Evolutionary conservation across 192 early-diverging fungal species (phyloP).

Genomic region (Podila epigama): DNA sequence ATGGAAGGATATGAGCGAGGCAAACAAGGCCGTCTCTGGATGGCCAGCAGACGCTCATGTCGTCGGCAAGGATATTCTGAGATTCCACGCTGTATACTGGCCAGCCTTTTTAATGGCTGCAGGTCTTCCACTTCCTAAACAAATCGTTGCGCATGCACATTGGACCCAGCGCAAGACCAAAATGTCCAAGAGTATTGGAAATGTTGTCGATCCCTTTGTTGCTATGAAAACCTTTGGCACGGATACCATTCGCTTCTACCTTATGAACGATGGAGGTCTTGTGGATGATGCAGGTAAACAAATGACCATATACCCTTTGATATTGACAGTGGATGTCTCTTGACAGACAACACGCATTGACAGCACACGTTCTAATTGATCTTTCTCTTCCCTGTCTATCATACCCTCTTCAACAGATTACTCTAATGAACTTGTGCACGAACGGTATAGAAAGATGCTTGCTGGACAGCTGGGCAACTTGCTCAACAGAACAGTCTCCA

Average conservation of each 20-base stretch:
- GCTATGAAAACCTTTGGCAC: conserved; percentile 78
- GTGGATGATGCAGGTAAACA: conserved; percentile 77
- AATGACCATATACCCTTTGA: background rate
- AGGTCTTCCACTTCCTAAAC: conserved; percentile 73
- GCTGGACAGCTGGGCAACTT: conserved; percentile 89
- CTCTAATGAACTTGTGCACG: conserved; percentile 67
- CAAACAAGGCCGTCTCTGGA: conserved; percentile 18
- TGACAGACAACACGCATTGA: background rate
- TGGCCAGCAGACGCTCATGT: conserved; percentile 85
- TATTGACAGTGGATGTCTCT: too few species aligned
- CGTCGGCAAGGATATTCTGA: conserved; percentile 95
- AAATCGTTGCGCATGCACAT: conserved; percentile 93
- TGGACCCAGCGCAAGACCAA: conserved; percentile 91
- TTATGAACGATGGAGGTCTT: conserved; percentile 91
- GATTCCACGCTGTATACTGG: conserved; percentile 98
- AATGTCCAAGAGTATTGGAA: conserved; percentile 96
- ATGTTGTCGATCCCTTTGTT: conserved; percentile 87
- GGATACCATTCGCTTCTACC: conserved; percentile 88
- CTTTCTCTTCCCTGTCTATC: background rate
- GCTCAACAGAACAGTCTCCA: conserved; percentile 68
- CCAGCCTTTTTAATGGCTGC: conserved; percentile 95
- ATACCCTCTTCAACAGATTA: conserved; percentile 59
- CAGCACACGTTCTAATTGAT: background rate
- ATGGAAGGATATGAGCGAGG: conserved; percentile 54
- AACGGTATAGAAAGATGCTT: conserved; percentile 80